Conservation (phyloP, 148 eudicot genomes). For the Beta vulgaris region DNA sequence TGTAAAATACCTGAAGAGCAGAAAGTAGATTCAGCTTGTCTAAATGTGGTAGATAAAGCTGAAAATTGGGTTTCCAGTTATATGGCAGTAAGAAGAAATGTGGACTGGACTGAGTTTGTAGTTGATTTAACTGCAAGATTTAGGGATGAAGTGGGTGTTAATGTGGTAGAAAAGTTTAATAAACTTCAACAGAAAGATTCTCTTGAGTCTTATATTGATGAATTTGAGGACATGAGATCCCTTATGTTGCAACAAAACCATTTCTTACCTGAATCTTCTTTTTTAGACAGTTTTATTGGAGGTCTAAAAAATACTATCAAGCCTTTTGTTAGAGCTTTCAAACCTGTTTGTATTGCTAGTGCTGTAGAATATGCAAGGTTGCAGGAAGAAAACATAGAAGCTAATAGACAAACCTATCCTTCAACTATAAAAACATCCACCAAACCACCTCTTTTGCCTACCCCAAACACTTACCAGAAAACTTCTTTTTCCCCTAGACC, state of each 20-base stretch:
- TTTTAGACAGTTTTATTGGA: background rate
- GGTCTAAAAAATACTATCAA: background rate
- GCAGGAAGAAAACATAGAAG: background rate
- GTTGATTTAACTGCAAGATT: background rate
- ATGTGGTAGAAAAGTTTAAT: background rate
- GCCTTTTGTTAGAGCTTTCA: background rate
- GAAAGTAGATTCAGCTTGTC: background rate
- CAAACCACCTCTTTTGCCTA: background rate
- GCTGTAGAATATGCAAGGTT: background rate
- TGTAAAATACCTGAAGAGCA: background rate
- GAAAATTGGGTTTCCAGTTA: background rate
- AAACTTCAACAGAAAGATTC: background rate
- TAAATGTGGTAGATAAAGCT: background rate
- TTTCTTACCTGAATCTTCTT: background rate
- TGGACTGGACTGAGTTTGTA: background rate
- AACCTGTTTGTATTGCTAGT: background rate
- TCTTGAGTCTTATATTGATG: background rate
- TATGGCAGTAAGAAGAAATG: background rate
- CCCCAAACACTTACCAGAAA: background rate
- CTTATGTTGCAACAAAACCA: background rate
- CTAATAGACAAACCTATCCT: background rate
- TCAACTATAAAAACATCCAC: background rate
- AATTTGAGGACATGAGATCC: background rate
- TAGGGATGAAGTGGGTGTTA: background rate
- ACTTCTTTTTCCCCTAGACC: no score